Evolutionary conservation across 106 monocot genomes (phyloP).

Genomic region (Chionographis japonica): DNA sequence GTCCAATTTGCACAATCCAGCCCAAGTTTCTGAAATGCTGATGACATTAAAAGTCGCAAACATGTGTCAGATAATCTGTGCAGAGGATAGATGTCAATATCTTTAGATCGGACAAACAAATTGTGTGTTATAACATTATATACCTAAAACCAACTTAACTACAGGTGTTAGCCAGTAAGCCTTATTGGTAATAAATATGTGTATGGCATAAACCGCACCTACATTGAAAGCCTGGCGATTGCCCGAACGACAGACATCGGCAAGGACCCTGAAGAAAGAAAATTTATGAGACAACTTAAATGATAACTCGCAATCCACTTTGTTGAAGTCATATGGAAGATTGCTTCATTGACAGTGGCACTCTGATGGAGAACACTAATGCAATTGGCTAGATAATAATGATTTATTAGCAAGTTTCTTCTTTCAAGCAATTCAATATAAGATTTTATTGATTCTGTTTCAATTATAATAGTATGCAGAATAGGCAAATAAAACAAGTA

Average conservation of each 20-base stretch:
- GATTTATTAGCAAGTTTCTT: too few species aligned
- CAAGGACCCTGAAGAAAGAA: constrained; percentile 58
- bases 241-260: constrained; percentile 66
- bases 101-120: not conserved
- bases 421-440: too few species aligned
- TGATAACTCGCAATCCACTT: not conserved
- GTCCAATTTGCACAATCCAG: constrained; percentile 85
- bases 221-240: constrained; percentile 91
- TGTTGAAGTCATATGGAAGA: not conserved
- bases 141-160: constrained; percentile 2
- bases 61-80: not conserved
- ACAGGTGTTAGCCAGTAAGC: not conserved
- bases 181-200: not conserved
- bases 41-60: constrained; percentile 12
- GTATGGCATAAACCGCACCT: constrained; percentile 54
- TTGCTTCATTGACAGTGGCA: not conserved
- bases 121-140: too few species aligned
- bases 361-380: not conserved
- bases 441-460: too few species aligned
- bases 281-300: constrained; percentile 3
- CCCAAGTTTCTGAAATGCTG: constrained; percentile 73
- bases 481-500: too few species aligned
- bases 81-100: not conserved
- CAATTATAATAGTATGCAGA: too few species aligned
- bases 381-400: not conserved